Conservation (phyloP, 441 rosid genomes). For the Capsella rubella region DNA sequence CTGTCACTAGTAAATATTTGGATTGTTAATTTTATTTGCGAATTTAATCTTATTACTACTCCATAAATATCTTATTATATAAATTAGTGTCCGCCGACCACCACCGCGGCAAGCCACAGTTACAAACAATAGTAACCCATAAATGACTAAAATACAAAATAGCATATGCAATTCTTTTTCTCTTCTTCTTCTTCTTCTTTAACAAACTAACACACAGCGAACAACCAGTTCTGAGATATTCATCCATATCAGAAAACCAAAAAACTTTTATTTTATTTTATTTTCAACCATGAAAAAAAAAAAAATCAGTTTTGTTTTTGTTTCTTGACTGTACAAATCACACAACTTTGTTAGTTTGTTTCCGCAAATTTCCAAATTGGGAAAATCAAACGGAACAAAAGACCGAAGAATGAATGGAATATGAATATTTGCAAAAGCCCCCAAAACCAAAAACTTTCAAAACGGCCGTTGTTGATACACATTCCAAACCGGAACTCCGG, state of each 20-base stretch:
- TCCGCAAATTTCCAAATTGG: slow-evolving; percentile 10
- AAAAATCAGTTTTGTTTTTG: background rate
- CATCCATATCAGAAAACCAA: background rate
- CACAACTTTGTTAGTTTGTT: background rate
- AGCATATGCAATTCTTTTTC: background rate
- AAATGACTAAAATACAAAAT: background rate
- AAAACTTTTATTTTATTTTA: background rate
- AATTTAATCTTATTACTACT: too few species aligned
- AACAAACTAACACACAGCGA: slow-evolving; percentile 4
- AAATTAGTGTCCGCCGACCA: background rate
- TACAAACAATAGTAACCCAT: background rate
- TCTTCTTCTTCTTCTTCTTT: too few species aligned
- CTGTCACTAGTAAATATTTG: background rate
- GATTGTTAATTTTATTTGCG: background rate
- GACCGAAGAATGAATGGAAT: background rate
- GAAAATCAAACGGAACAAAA: slow-evolving; percentile 19
- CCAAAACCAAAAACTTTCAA: background rate
- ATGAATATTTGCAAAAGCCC: background rate
- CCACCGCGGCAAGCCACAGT: background rate
- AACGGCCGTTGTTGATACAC: slow-evolving; percentile 27
- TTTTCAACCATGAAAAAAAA: background rate
- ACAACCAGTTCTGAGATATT: slow-evolving; percentile 18
- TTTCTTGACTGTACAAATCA: background rate
- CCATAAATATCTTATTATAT: background rate
- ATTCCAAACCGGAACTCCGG: slow-evolving; percentile 47